Base-by-base conservation (phyloP, 106 monocot genomes). In the Triglochin maritima region DNA sequence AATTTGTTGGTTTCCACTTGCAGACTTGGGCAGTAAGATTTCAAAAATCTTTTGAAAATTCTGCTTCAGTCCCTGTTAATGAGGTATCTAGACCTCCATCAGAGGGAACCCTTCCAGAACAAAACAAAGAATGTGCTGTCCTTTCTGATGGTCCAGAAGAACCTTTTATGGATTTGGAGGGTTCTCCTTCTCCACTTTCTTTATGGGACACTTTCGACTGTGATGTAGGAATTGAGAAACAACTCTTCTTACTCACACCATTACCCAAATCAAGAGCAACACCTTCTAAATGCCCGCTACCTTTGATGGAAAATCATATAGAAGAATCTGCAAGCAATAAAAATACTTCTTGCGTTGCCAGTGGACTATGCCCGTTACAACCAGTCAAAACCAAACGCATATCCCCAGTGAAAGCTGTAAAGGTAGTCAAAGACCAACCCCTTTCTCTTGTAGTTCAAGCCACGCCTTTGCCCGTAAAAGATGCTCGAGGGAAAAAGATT, bases 111-210 rank as follows among this genome's bases (percentile, higher is more conserved):
- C 9, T 50, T 79, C 63, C 79, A 49, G 63, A 29, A 76, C 47
- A 44, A 62, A 71, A 59, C 44, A 48, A n/a, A 69, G 60, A 71
- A 56, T 63, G 54, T 48, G 63, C 58, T 60, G 10, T 51, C 62
- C 6, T 63, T 11, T 44, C 42, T 0, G 43, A 43, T 46, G 62
- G 47, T 13, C 67, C 62, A 46, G 56, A 71, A 46, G 69, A 73
- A 55, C 9, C 50, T 60, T 68, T 80, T 6, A 46, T 69, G 44
- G 83, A 90, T 46, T 63, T 77, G 72, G 64, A 79, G 58, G 81
- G 90, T 41, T 96, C 95, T 70, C 85, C 95, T 63, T 96, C 95
- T 41, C 90, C 95, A 4, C 83, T 96, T 49, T 90, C 90, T n/a
- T 81, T 87, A 17, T 90, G 85, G 90, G 87, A 72, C 47, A 65